Conservation (phyloP, 1,139 yeast genomes). For the Citeromyces hawaiiensis region DNA sequence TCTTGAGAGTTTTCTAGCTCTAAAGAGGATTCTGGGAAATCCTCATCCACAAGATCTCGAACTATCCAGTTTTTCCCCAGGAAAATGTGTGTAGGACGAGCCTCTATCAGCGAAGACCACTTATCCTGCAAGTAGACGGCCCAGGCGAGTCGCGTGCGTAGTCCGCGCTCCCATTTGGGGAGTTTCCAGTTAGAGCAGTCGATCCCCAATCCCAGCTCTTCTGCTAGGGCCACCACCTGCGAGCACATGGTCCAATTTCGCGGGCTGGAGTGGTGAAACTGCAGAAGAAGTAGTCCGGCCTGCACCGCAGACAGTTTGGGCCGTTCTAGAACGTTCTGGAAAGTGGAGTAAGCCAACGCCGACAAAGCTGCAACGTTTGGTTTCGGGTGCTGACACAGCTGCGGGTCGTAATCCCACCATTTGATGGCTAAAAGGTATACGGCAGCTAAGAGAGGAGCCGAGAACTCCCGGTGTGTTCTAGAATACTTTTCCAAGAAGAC, state of each 20-base stretch:
- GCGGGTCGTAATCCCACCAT: constrained; percentile 80
- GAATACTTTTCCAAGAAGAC: constrained; percentile 68
- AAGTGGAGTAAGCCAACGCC: constrained; percentile 40
- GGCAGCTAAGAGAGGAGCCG: constrained; percentile 67
- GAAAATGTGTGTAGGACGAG: constrained; percentile 66
- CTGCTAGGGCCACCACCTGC: constrained; percentile 75
- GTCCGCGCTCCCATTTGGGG: constrained; percentile 87
- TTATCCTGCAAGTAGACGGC: constrained; percentile 84
- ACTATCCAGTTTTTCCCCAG: constrained; percentile 61
- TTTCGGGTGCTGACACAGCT: constrained; percentile 45
- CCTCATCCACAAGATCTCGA: constrained; percentile 48
- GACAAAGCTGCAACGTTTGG: constrained; percentile 54
- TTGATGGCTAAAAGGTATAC: constrained; percentile 65
- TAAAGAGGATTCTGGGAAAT: constrained; percentile 57
- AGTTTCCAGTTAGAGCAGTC: constrained; percentile 82
- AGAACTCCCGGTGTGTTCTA: constrained; percentile 63
- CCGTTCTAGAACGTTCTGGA: constrained; percentile 48
- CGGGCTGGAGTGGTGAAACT: constrained; percentile 49
- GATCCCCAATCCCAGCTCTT: constrained; percentile 74
- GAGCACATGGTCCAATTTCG: constrained; percentile 81
- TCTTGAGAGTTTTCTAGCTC: constrained; percentile 39
- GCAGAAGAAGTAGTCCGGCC: constrained; percentile 58
- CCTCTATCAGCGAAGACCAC: constrained; percentile 70
- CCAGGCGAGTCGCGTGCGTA: constrained; percentile 81
- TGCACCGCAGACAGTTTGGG: constrained; percentile 75